Evolutionary conservation across 2,329 filamentous ascomycete species (phyloP), one percentile per base, ranked within the genome.

Genomic region (Domatiomyces catenatus): DNA sequence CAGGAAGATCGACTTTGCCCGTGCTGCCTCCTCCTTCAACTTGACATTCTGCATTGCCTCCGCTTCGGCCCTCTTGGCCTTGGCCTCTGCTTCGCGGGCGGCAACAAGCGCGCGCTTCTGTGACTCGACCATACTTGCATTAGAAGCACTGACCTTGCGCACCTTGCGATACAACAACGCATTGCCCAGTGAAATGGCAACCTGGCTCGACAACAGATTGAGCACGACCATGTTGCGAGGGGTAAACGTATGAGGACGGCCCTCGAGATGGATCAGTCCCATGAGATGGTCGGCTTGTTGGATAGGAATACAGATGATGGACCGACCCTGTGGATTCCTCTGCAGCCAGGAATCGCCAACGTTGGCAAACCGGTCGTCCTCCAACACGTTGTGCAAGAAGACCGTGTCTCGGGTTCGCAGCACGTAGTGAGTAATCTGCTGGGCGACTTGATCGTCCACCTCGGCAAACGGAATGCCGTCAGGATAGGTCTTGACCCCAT

Each of bases 21-120:
- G 79, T 6, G 79, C 78, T 19, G 79, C 79, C 62, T 83, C 79
- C 62, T 83, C 79, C 57, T 82, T 82, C 42, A 82, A 65, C 57
- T 76, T 77, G 61, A 82, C 79, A 60, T 80, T 81, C 55, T 77
- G 74, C 57, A 79, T 75, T 1, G 79, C 79, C 59, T 80, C 74
- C 0, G 76, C 76, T 61, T 83, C 79, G 0, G 79, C 79, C 54
- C 74, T 71, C 62, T 81, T 82, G 1, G 79, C 78, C 59, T 82
- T 82, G 59, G 75, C 72, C 60, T 82, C 79, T 2, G 79, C 73
- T 48, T 78, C 75, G 44, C 77, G 72, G 32, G 79, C 79, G 57
- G 80, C 76, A 4, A 72, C 72, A 18, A 83, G 69, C 2, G 79
- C 75, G 48, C 76, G 72, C 62, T 79, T 81, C 58, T 83, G 79